phyloP scores from a whole-genome alignment of 768 basidiomycete species.

The Pulveroboletus sp. region DNA sequence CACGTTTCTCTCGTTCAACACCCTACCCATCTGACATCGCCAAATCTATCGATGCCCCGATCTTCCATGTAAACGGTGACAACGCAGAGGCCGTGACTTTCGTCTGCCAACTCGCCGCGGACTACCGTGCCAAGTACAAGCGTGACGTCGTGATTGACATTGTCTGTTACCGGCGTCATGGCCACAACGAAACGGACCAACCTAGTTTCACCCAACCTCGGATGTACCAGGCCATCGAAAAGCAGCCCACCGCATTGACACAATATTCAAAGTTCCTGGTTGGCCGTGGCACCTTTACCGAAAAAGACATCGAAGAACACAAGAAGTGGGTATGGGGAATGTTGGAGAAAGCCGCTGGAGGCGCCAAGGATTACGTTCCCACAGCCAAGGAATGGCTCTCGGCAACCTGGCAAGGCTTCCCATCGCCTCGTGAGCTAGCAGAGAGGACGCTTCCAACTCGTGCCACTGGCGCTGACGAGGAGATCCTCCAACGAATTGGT shows the following conservation, averaged over 20 bases:
- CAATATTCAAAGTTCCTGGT: slow-evolving; percentile 90
- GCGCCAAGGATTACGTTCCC: slow-evolving; percentile 92
- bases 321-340: slow-evolving; percentile 99
- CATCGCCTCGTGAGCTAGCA: slow-evolving; percentile 91
- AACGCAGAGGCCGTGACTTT: slow-evolving; percentile 98
- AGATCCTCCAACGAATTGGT: slow-evolving; percentile 78
- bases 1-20: slow-evolving; percentile 94
- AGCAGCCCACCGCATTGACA: slow-evolving; percentile 87
- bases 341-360: slow-evolving; percentile 94
- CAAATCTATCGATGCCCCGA: slow-evolving; percentile 96
- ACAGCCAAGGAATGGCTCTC: slow-evolving; percentile 97
- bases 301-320: slow-evolving; percentile 96
- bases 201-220: slow-evolving; percentile 97
- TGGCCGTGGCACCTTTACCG: slow-evolving; percentile 89
- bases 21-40: slow-evolving; percentile 98
- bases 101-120: slow-evolving; percentile 96
- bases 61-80: slow-evolving; percentile 99
- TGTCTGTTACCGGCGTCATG: slow-evolving; percentile 97
- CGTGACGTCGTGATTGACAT: slow-evolving; percentile 98
- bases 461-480: slow-evolving; percentile 75
- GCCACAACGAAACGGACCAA: slow-evolving; percentile 99
- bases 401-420: slow-evolving; percentile 97
- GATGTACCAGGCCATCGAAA: slow-evolving; percentile 97
- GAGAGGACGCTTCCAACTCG: slow-evolving; percentile 90
- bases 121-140: slow-evolving; percentile 97